Conservation (phyloP, 305 asterid species). For the Nicotiana rustica region DNA sequence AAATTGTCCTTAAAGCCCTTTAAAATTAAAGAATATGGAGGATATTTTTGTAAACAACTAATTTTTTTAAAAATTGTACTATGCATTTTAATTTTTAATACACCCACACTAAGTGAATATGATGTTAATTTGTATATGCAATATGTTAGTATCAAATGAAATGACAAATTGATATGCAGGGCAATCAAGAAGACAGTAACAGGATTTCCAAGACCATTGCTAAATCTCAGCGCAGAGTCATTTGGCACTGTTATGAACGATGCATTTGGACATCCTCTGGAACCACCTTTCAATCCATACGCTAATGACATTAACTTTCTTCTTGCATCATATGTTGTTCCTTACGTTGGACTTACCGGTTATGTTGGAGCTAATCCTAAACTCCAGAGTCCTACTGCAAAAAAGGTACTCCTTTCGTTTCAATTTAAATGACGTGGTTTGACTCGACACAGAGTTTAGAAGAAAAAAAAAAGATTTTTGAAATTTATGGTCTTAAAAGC, state of each 20-base stretch:
- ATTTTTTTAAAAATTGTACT: too few relatives aligned
- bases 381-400: slow-evolving; percentile 57
- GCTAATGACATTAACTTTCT: slow-evolving; percentile 72
- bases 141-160: not conserved
- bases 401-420: slow-evolving; percentile 30
- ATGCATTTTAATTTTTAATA: too few relatives aligned
- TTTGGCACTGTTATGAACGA: slow-evolving; percentile 44
- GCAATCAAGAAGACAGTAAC: slow-evolving; percentile 38
- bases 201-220: slow-evolving; percentile 44
- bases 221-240: slow-evolving; percentile 35
- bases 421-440: too few relatives aligned
- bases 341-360: slow-evolving; percentile 90
- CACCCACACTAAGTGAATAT: too few relatives aligned
- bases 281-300: slow-evolving; percentile 79
- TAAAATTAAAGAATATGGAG: too few relatives aligned
- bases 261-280: slow-evolving; percentile 50
- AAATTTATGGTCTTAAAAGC: too few relatives aligned
- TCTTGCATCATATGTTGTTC: slow-evolving; percentile 71
- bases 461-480: too few relatives aligned
- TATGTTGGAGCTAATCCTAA: slow-evolving; percentile 81
- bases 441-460: too few relatives aligned
- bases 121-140: too few relatives aligned
- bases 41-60: too few relatives aligned
- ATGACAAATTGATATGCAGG: slow-evolving; percentile 31
- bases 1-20: too few relatives aligned